Base-by-base conservation (phyloP, 1,284 basidiomycete species). In the Ustilago bromivora region DNA sequence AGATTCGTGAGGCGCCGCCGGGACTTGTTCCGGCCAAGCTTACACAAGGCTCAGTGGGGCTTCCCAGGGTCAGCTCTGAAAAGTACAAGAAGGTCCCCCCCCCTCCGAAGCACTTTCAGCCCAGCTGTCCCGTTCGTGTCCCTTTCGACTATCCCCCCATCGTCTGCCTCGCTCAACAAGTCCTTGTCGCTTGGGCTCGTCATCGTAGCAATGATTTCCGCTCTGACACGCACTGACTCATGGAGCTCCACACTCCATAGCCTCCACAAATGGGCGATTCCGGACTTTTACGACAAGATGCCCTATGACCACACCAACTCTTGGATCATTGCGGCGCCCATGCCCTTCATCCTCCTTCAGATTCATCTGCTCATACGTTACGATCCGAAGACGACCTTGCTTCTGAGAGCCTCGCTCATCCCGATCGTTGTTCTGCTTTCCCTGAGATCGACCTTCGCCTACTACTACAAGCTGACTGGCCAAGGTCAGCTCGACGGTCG, bases 301-400 rank as follows among this genome's bases (percentile, higher is more conserved):
- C 67, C 59, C 1, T 66, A 59, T 57, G 43, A 60, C 8, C 17
- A 38, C 1, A 57, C 57, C 28, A 78, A 66, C 47, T 31, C 41
- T 0, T 68, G 59, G 71, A 52, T 61, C 19, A 9, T 61, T 7
- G 53, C 36, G 4, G 46, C 67, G 15, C 53, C 61, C 2, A 1
- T 74, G 1, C 61, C 58, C 1, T 40, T 74, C 10, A 31, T 74
- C 34, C 34, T 65, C 7, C 49, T 71, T 11, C 76, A 78, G 56
- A 60, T 74, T 15, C 76, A 74, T 19, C 58, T 78, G 17, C 61
- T 78, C 0, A 17, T 78, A 2, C 70, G 76, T 1, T 73, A 65
- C 52, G 40, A 67, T 38, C 71, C 67, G 0, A 43, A 17, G 8
- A 12, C 53, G 0, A 78, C 76, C 1, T 54, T 61, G 49, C 51